Evolutionary conservation across 495 filamentous ascomycete genomes (phyloP), one percentile per base, ranked within the genome.

Genomic region (Penicillium simplicissimum): DNA sequence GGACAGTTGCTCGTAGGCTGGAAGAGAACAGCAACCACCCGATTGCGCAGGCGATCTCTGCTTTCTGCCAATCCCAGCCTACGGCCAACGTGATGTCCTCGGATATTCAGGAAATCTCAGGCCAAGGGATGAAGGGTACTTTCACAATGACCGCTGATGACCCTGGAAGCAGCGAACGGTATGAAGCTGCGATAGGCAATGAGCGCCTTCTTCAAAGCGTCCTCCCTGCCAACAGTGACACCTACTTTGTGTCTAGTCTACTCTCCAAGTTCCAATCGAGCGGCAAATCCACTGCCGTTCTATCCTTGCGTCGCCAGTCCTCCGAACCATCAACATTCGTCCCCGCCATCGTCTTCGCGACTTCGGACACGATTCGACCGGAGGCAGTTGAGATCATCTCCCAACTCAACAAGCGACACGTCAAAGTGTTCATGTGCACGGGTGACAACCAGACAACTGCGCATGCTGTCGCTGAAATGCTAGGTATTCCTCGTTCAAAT

Each of bases 11-110:
- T 21, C 85, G 81, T 57, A 80, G 81, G 8, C 71, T 96, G 8
- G 94, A 98, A 72, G 87, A 92, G 61, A 89, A 84, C 64, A 96
- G 92, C 75, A 90, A 83, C 57, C 94, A 98, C 70, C 92, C 94
- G 0, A 84, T 98, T 38, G 95, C 91, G 4, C 90, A 86, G 51
- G 93, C 95, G 19, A 82, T 96, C n/a, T 79, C 87, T 3, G 71
- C 76, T 3, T 91, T 89, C 67, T 94, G 92, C 70, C 69, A 76
- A 38, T 67, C 73, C 1, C 76, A 79, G 51, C 42, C 71, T 0
- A 38, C 74, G 3, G 61, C 53, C 8, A 49, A 64, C 3, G 67
- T 84, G 10, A 25, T 72, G 1, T 71, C 82, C 28, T 74, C 77
- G 0, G 77, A 84, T 35, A 81, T 90, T 17, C 82, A 89, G 23